These are phyloP conservation scores for Skeletonema grethae DNA, from an alignment of 108 stramenopile genomes.

Conservation along the genomic window DNA sequence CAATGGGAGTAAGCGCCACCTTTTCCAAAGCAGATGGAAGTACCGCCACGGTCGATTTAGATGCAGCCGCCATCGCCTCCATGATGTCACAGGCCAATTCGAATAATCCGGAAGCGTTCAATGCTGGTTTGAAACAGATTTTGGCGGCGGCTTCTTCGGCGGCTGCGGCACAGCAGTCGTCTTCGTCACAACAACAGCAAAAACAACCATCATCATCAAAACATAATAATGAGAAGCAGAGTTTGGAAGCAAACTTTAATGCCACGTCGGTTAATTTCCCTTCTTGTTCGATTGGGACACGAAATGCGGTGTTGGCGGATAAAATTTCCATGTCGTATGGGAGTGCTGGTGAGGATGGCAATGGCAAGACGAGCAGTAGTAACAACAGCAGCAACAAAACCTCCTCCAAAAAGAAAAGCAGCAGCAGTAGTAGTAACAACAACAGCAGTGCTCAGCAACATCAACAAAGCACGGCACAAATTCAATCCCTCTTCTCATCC, in stretches of 20 bases:
- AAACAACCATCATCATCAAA: neutral
- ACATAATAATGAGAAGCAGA: neutral
- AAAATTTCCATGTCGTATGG: neutral
- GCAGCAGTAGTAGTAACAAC: neutral
- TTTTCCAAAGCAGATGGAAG: constrained; percentile 1
- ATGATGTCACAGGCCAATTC: constrained; percentile 2
- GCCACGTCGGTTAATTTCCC: neutral
- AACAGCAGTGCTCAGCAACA: neutral
- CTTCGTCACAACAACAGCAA: neutral
- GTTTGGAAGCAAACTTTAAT: neutral
- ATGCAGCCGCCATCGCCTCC: neutral
- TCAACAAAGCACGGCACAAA: neutral
- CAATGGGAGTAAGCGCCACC: neutral
- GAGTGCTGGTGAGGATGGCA: neutral
- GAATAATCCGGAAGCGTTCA: constrained; percentile 3
- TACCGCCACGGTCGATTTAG: neutral
- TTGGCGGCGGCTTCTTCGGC: neutral
- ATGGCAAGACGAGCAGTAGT: neutral
- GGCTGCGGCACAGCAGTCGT: neutral
- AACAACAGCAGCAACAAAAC: neutral
- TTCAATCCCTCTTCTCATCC: neutral
- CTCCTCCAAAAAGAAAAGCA: neutral
- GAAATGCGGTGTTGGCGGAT: neutral
- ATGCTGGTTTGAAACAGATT: constrained; percentile 2
- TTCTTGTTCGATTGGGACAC: neutral